phyloP scores from a whole-genome alignment of 2,329 filamentous ascomycete genomes.

The Stemphylium beticola region DNA sequence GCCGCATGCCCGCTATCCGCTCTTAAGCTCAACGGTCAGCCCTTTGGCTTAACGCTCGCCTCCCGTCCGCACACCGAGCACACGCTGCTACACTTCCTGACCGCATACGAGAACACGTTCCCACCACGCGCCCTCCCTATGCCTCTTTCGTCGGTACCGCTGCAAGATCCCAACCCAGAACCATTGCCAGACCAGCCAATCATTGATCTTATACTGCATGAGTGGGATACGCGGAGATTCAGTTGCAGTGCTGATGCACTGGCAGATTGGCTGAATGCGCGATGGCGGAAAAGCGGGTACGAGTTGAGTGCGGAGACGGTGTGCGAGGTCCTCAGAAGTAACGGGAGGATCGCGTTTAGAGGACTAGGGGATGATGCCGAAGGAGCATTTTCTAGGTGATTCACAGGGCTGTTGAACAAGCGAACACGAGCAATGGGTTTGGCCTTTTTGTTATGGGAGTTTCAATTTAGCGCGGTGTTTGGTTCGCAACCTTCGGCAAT shows the following conservation, averaged over 20 bases:
- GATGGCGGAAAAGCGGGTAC: conserved; percentile 46
- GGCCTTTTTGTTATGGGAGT: not conserved
- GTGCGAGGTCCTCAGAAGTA: conserved; percentile 43
- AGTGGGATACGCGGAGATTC: conserved; percentile 44
- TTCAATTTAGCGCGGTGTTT: no score
- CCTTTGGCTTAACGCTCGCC: conserved; percentile 43
- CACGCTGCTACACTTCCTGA: conserved; percentile 44
- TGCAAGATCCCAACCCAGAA: conserved; percentile 34
- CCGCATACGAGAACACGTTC: conserved; percentile 46
- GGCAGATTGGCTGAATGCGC: conserved; percentile 43
- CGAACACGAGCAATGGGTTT: not conserved
- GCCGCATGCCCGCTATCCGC: conserved; percentile 44
- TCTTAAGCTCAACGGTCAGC: conserved; percentile 45
- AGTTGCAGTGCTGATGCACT: conserved; percentile 42
- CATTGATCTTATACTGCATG: conserved; percentile 41
- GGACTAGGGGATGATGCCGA: conserved; percentile 44
- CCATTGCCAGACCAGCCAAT: conserved; percentile 43
- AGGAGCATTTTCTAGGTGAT: conserved; percentile 38
- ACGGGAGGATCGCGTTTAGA: conserved; percentile 44
- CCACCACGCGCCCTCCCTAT: conserved; percentile 40
- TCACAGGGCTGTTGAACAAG: not conserved
- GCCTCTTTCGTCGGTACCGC: conserved; percentile 36
- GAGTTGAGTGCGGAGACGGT: conserved; percentile 43
- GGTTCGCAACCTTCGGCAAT: no score
- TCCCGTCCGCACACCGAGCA: conserved; percentile 42